Evolutionary conservation across 768 basidiomycete genomes (phyloP).

Genomic region (Rhodosporidiobolus sp.): DNA sequence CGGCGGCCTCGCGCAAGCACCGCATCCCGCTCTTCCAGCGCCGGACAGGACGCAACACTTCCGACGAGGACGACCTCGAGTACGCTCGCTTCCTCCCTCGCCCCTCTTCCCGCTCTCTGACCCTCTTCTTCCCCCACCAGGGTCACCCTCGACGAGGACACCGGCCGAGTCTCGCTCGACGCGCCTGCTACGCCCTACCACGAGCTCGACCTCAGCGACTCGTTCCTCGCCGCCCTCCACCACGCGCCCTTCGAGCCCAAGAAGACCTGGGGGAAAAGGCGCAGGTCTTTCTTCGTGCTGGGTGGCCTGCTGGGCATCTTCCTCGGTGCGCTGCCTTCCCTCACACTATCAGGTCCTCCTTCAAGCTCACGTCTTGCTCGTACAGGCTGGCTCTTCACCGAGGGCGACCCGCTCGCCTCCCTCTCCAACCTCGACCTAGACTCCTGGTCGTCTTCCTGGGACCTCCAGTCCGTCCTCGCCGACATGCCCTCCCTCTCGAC

Average conservation of each 20-base stretch:
- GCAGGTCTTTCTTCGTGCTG: conserved; percentile 10
- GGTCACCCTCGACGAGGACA: conserved; percentile 22
- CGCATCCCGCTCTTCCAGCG: conserved; percentile 17
- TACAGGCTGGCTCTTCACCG: conserved; percentile 34
- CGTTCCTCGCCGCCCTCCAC: conserved; percentile 29
- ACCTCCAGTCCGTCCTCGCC: conserved; percentile 26
- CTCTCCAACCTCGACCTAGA: conserved; percentile 25
- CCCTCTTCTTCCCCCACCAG: background rate
- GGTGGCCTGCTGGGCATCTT: conserved; percentile 29
- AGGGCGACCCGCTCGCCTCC: conserved; percentile 31
- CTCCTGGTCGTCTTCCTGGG: conserved; percentile 20
- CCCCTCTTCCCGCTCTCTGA: background rate
- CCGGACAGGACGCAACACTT: background rate
- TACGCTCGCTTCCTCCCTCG: background rate
- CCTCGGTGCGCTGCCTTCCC: background rate
- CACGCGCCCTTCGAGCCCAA: conserved; percentile 25
- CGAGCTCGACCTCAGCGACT: conserved; percentile 37
- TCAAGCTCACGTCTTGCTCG: background rate
- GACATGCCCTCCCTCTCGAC: conserved; percentile 28
- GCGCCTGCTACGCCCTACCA: conserved; percentile 31
- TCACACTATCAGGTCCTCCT: background rate
- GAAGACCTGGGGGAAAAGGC: conserved; percentile 9
- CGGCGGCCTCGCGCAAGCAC: background rate
- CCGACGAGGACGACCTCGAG: background rate
- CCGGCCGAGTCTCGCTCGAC: conserved; percentile 29